phyloP scores from a whole-genome alignment of 2,329 filamentous ascomycete genomes.

The Colletotrichum somersetense region DNA sequence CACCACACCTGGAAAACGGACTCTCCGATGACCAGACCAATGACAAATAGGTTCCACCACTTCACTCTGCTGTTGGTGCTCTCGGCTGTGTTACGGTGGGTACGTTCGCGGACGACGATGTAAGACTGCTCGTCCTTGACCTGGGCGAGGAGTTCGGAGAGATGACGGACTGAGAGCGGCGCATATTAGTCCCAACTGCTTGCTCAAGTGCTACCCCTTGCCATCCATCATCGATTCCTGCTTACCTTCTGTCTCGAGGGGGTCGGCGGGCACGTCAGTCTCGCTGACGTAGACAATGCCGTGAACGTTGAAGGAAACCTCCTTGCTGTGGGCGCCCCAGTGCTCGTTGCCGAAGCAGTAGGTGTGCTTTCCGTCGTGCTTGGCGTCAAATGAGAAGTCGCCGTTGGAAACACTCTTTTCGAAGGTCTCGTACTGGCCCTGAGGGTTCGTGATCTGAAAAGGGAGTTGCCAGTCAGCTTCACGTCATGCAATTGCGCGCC shows the following conservation, averaged over 20 bases:
- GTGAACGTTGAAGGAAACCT: constrained; percentile 99
- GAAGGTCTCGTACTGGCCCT: constrained; percentile 80
- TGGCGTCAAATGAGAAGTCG: constrained; percentile 91
- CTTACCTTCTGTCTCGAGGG: constrained; percentile 89
- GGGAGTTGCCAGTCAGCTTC: constrained; percentile 41
- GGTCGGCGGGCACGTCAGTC: constrained; percentile 84
- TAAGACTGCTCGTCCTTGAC: constrained; percentile 99
- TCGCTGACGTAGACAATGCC: constrained; percentile 98
- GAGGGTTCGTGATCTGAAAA: constrained; percentile 82
- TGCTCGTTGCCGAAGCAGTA: constrained; percentile 99
- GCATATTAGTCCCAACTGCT: constrained; percentile 7
- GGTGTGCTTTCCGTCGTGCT: constrained; percentile 86
- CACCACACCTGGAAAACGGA: constrained; percentile 99
- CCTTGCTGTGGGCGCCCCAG: constrained; percentile 96
- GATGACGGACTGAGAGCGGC: constrained; percentile 73
- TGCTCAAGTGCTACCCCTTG: not conserved
- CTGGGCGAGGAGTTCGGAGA: constrained; percentile 87
- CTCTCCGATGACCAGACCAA: constrained; percentile 88
- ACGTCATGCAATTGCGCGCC: constrained; percentile 3
- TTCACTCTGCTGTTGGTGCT: constrained; percentile 98
- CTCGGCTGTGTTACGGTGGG: constrained; percentile 97
- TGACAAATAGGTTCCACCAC: constrained; percentile 99
- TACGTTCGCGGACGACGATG: constrained; percentile 94
- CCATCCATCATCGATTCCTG: constrained; percentile 40
- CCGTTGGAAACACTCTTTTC: constrained; percentile 87